These are phyloP conservation scores for Ramaria sp. DNA, from an alignment of 768 basidiomycete genomes.

Conservation along the genomic window DNA sequence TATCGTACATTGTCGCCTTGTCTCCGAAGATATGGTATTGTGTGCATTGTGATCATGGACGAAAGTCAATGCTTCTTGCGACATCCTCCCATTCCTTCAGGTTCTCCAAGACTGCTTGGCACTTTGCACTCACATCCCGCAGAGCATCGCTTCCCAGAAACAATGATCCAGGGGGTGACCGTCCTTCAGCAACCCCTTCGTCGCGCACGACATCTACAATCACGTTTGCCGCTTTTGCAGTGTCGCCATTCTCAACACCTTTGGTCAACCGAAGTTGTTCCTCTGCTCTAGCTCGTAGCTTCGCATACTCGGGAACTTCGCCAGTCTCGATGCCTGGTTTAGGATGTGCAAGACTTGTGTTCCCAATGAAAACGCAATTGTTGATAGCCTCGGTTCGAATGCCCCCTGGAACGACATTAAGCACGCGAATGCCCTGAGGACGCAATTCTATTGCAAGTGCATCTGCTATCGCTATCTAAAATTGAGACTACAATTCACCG, in stretches of 20 bases:
- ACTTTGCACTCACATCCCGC: conserved; percentile 37
- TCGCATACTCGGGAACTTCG: conserved; percentile 4
- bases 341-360: neutral
- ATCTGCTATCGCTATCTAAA: conserved; percentile 38
- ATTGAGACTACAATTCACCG: neutral
- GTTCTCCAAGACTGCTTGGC: conserved; percentile 16
- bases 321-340: neutral
- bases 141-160: conserved; percentile 21
- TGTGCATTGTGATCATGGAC: too few relatives aligned
- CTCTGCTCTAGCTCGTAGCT: neutral
- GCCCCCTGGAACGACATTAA: conserved; percentile 47
- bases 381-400: conserved; percentile 53
- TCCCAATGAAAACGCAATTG: conserved; percentile 14
- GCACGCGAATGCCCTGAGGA: conserved; percentile 42
- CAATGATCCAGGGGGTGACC: conserved; percentile 16
- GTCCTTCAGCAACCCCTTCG: conserved; percentile 19
- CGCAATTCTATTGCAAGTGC: conserved; percentile 42
- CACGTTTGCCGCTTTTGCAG: conserved; percentile 18
- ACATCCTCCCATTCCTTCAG: conserved; percentile 26
- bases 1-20: too few relatives aligned
- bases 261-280: conserved; percentile 8
- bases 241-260: conserved; percentile 17
- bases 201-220: conserved; percentile 18
- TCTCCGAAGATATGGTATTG: too few relatives aligned
- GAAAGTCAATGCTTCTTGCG: conserved; percentile 10